Conservation (phyloP, 768 basidiomycete genomes). For the Rhizopogon roseolus region DNA sequence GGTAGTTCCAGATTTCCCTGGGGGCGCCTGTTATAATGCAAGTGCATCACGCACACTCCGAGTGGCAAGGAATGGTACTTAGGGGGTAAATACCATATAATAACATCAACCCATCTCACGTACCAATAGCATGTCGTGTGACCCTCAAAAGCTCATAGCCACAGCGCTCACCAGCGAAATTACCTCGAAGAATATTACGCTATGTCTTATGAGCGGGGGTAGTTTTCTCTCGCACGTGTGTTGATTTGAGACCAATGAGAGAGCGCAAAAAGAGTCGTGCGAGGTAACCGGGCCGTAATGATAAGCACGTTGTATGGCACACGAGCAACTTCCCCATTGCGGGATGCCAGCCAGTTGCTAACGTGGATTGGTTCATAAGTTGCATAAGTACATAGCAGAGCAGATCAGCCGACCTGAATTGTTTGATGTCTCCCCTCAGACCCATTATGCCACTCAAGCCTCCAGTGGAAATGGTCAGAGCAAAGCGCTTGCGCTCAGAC, state of each 20-base stretch:
- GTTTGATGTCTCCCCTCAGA: slow-evolving; percentile 15
- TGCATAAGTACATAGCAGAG: background rate
- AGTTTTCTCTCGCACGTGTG: background rate
- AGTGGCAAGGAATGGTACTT: no score
- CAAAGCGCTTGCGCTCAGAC: slow-evolving; percentile 34
- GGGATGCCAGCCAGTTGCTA: background rate
- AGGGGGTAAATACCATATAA: no score
- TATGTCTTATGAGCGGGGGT: no score
- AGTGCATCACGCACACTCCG: no score
- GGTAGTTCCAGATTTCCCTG: no score
- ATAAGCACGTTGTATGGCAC: slow-evolving; percentile 18
- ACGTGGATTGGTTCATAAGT: slow-evolving; percentile 1
- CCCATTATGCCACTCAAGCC: slow-evolving; percentile 12
- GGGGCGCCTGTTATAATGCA: no score
- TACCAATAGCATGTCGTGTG: no score
- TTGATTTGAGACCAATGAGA: slow-evolving; percentile 14
- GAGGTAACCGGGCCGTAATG: background rate
- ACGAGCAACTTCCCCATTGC: slow-evolving; percentile 13
- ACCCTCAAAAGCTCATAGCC: no score
- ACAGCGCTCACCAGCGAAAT: no score
- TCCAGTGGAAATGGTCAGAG: slow-evolving; percentile 21
- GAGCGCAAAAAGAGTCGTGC: slow-evolving; percentile 6
- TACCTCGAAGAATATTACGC: background rate
- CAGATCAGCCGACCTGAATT: background rate
- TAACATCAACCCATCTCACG: no score